Percentiles rank a stretch among this genome's conserved stretches.
phyloP scores from a whole-genome alignment of 2,329 filamentous ascomycete genomes.

The Aspergillus floridensis region DNA sequence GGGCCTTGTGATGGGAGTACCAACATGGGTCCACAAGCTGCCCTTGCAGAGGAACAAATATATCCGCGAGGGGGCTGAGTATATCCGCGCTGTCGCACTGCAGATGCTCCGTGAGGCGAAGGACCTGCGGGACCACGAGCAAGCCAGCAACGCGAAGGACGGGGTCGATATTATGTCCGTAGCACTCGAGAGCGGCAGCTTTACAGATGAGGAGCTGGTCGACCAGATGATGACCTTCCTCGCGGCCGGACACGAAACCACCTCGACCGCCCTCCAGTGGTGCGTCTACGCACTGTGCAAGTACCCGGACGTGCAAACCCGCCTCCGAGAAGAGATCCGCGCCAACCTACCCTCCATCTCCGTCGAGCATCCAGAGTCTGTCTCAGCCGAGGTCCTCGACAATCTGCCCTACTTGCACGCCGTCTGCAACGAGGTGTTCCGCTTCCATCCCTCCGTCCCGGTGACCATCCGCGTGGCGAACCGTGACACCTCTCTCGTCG shows the following conservation, averaged over 20 bases:
- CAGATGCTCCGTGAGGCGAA: slow-evolving; percentile 72
- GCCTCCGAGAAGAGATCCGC: slow-evolving; percentile 67
- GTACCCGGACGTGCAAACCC: slow-evolving; percentile 62
- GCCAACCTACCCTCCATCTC: slow-evolving; percentile 55
- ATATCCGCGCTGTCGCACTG: slow-evolving; percentile 65
- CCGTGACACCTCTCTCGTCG: slow-evolving; percentile 64
- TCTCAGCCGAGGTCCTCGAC: slow-evolving; percentile 61
- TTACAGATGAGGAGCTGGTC: slow-evolving; percentile 75
- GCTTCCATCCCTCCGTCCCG: slow-evolving; percentile 69
- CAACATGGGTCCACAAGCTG: slow-evolving; percentile 59
- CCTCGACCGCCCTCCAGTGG: slow-evolving; percentile 73
- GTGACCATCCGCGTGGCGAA: slow-evolving; percentile 66
- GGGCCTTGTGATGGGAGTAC: slow-evolving; percentile 58
- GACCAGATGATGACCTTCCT: slow-evolving; percentile 91
- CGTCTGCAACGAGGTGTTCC: slow-evolving; percentile 73
- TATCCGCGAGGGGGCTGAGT: slow-evolving; percentile 53
- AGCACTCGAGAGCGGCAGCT: slow-evolving; percentile 71
- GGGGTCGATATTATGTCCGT: slow-evolving; percentile 77
- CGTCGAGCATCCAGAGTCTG: slow-evolving; percentile 62
- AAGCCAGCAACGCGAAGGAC: slow-evolving; percentile 12
- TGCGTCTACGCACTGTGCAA: slow-evolving; percentile 66
- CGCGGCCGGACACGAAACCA: slow-evolving; percentile 78
- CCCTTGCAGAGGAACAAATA: slow-evolving; percentile 71
- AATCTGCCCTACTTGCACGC: slow-evolving; percentile 75
- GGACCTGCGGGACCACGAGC: slow-evolving; percentile 42